These are phyloP conservation scores for Sordariomycetes sp. DNA, from an alignment of 2,329 filamentous ascomycete genomes.

Conservation along the genomic window DNA sequence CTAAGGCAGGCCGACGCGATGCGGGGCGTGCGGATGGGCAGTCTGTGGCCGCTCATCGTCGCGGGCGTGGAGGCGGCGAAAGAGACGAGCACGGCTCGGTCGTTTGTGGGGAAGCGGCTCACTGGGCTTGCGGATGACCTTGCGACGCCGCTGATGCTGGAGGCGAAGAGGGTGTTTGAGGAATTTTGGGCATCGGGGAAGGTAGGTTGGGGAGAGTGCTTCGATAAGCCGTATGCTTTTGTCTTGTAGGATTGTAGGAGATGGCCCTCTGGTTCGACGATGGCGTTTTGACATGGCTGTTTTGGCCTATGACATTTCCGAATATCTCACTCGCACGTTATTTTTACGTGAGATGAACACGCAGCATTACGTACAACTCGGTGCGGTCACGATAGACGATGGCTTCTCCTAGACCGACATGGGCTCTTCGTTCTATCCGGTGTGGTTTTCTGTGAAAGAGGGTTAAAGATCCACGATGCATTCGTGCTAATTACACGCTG, in stretches of 20 bases:
- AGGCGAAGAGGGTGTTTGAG: background rate
- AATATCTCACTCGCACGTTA: too few species aligned
- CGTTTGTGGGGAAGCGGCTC: background rate
- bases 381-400: too few species aligned
- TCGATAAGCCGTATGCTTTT: slow-evolving; percentile 8
- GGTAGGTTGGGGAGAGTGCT: slow-evolving; percentile 2
- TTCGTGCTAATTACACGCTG: too few species aligned
- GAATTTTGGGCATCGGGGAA: background rate
- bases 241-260: slow-evolving; percentile 7
- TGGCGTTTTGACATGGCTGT: too few species aligned
- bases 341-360: too few species aligned
- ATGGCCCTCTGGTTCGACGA: background rate
- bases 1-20: background rate
- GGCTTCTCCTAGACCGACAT: too few species aligned
- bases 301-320: too few species aligned
- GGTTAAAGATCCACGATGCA: too few species aligned
- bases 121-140: background rate
- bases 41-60: background rate
- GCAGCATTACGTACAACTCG: too few species aligned
- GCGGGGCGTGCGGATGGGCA: background rate
- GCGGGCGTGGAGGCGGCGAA: background rate
- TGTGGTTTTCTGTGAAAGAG: too few species aligned
- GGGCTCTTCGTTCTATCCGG: too few species aligned
- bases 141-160: background rate
- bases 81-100: background rate